These are phyloP conservation scores for Lolium rigidum DNA, from an alignment of 176 grass and related monocot species.

Conservation along the genomic window DNA sequence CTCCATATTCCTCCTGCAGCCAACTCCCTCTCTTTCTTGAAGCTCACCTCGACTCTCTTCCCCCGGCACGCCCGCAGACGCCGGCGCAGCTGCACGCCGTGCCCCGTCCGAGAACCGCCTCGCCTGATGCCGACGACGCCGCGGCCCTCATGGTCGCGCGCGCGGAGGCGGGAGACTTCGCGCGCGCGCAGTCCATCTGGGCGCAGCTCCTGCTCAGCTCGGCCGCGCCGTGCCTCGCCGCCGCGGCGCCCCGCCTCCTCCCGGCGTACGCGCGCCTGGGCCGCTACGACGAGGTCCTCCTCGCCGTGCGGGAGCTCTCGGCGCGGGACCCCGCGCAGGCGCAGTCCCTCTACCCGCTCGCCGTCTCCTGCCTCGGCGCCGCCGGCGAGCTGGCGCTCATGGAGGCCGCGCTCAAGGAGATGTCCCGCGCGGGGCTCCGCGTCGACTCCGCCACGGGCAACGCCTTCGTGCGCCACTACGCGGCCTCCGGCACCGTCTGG, in stretches of 20 bases:
- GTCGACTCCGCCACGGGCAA: constrained; percentile 69
- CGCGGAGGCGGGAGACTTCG: constrained; percentile 71
- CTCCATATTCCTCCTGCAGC: too few species aligned
- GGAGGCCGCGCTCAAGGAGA: constrained; percentile 65
- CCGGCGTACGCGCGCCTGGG: constrained; percentile 61
- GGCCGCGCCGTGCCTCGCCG: constrained; percentile 43
- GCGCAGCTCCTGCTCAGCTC: constrained; percentile 81
- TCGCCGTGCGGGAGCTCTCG: constrained; percentile 54
- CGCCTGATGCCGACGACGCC: not conserved
- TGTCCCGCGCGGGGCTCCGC: constrained; percentile 57
- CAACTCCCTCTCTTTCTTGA: not conserved
- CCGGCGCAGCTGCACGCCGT: not conserved
- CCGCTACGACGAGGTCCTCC: constrained; percentile 58
- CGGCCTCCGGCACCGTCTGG: constrained; percentile 60
- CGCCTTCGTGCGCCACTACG: constrained; percentile 75
- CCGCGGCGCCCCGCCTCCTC: constrained; percentile 55
- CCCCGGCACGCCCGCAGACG: not conserved
- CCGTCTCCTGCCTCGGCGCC: constrained; percentile 71
- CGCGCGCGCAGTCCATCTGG: constrained; percentile 66
- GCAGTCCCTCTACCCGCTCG: constrained; percentile 53
- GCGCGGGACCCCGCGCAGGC: constrained; percentile 42
- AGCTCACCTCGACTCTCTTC: not conserved
- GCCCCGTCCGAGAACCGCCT: not conserved
- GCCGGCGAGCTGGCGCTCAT: constrained; percentile 63
- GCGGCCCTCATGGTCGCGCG: constrained; percentile 63